phyloP scores from a whole-genome alignment of 1,284 basidiomycete species.

The Pholiota adiposa region DNA sequence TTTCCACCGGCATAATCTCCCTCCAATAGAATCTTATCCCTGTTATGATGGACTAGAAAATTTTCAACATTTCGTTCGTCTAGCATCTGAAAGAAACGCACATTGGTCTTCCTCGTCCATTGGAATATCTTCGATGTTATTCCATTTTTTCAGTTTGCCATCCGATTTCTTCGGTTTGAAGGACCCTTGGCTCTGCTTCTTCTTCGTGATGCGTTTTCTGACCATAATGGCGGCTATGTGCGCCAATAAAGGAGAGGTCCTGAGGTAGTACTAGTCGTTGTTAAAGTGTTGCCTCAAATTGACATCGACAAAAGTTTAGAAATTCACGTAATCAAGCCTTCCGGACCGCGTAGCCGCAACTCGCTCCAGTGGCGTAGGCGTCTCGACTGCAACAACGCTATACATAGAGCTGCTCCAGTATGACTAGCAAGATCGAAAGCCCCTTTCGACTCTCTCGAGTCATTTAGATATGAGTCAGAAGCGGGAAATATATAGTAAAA shows the following conservation, averaged over 20 bases:
- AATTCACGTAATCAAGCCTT: not conserved
- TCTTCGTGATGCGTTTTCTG: constrained; percentile 16
- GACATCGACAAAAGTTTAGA: not conserved
- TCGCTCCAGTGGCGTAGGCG: no score
- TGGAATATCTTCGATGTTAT: constrained; percentile 66
- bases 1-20: constrained; percentile 42
- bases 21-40: constrained; percentile 82
- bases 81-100: constrained; percentile 38
- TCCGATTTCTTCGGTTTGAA: constrained; percentile 55
- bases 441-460: no score
- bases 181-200: constrained; percentile 9
- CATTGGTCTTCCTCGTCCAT: constrained; percentile 80
- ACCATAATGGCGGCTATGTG: constrained; percentile 12
- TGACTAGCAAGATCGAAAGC: no score
- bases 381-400: no score
- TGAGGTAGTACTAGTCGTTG: not conserved
- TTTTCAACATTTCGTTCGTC: not conserved
- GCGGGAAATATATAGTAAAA: no score
- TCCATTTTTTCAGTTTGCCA: constrained; percentile 63
- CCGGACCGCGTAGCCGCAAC: not conserved
- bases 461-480: no score
- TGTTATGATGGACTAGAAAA: constrained; percentile 63
- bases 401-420: no score
- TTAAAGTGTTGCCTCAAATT: not conserved
- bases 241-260: not conserved